A percentile compares a stretch with the other conserved stretches of the same genome.
Evolutionary conservation across 306 rosid species (phyloP).

Genomic region (Cicer judaicum): DNA sequence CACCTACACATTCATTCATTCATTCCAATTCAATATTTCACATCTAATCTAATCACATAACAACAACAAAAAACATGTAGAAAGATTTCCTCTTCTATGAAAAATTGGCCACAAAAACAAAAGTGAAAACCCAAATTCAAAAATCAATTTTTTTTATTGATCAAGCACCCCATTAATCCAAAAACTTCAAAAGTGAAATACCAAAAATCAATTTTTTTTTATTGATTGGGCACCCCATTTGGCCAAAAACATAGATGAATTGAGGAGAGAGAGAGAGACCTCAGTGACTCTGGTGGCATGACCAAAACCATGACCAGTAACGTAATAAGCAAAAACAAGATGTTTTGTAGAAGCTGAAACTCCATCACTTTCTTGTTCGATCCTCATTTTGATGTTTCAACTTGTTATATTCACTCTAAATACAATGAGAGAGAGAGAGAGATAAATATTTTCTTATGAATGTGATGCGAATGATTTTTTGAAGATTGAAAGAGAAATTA

Average conservation of each 20-base stretch:
- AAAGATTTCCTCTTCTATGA: not conserved
- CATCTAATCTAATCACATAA: not conserved
- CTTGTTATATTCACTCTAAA: not conserved
- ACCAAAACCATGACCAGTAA: conserved; percentile 97
- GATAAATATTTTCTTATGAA: not conserved
- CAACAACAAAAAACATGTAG: not conserved
- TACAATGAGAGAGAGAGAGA: not conserved
- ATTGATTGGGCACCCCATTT: conserved; percentile 14
- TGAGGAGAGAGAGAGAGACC: conserved; percentile 48
- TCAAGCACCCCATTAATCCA: conserved; percentile 16
- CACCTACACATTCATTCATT: conserved; percentile 59
- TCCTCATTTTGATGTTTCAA: conserved; percentile 59
- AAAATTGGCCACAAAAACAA: not conserved
- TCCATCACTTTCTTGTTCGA: conserved; percentile 63
- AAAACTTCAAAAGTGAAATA: not conserved
- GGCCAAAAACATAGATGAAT: not conserved
- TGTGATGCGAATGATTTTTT: no score
- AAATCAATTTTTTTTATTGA: not conserved
- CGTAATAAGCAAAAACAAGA: conserved; percentile 88
- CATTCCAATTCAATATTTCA: conserved; percentile 29
- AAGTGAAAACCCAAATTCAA: conserved; percentile 22
- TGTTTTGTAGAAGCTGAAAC: conserved; percentile 80
- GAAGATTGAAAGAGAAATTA: not conserved
- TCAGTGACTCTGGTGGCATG: conserved; percentile 95
- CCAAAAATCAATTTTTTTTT: not conserved